A percentile compares a stretch with the other conserved stretches of the same genome.
Conservation (phyloP, 441 rosid genomes). For the Theobroma grandiflorum region DNA sequence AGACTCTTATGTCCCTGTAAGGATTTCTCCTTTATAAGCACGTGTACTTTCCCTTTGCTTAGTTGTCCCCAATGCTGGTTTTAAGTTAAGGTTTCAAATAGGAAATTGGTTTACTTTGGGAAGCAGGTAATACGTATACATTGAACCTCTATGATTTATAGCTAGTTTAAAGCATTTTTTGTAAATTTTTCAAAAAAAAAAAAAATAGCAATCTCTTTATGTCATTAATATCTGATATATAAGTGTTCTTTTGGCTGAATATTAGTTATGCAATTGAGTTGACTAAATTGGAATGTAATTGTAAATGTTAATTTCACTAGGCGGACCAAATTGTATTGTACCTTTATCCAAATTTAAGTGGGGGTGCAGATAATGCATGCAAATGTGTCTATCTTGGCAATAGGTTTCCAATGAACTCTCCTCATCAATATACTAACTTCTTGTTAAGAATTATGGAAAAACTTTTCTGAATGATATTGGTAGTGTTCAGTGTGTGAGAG, state of each 20-base stretch:
- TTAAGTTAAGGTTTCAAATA: not conserved
- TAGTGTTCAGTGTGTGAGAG: no score
- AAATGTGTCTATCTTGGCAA: no score
- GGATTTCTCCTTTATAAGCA: constrained; percentile 22
- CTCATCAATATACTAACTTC: not conserved
- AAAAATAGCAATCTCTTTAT: no score
- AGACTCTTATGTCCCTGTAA: constrained; percentile 65
- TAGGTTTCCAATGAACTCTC: not conserved
- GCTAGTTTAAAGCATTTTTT: not conserved
- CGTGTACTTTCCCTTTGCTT: not conserved
- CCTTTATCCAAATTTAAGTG: not conserved
- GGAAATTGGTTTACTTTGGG: not conserved
- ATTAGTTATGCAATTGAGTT: no score
- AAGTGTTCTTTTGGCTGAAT: no score
- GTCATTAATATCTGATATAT: no score
- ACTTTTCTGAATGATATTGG: not conserved
- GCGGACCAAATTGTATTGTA: no score
- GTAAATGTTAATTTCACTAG: no score
- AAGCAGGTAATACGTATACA: no score
- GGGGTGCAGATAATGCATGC: not conserved
- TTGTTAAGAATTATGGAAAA: not conserved
- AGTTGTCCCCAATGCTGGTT: not conserved
- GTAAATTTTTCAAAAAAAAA: no score
- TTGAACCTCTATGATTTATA: no score
- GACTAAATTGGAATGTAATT: no score